These are phyloP conservation scores for Microbotryum lychnidis-dioicae DNA, from an alignment of 1,284 basidiomycete species.

Conservation along the genomic window DNA sequence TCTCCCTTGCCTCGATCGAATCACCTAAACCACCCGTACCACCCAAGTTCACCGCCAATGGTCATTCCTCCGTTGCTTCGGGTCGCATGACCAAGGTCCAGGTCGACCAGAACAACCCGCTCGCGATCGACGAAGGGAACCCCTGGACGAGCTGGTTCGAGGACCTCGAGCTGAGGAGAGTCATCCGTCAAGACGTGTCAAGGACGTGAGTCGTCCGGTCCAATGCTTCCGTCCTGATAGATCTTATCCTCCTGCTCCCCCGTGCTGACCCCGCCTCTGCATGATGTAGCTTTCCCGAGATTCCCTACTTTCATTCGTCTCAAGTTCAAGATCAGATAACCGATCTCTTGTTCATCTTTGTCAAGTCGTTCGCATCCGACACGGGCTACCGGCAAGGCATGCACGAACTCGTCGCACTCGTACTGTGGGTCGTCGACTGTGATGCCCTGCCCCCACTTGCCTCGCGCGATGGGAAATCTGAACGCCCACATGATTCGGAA, in stretches of 20 bases:
- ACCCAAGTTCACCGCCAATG: neutral
- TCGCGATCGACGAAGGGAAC: conserved; percentile 79
- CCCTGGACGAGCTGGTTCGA: conserved; percentile 90
- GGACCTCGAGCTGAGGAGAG: conserved; percentile 72
- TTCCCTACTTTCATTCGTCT: conserved; percentile 69
- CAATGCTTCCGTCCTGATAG: too few relatives aligned
- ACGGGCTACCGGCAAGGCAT: conserved; percentile 90
- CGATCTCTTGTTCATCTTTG: conserved; percentile 74
- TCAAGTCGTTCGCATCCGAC: conserved; percentile 57
- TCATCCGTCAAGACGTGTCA: conserved; percentile 83
- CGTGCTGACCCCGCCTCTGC: neutral
- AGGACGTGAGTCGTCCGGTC: conserved; percentile 57
- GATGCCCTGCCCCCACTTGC: conserved; percentile 53
- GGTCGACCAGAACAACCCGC: conserved; percentile 68
- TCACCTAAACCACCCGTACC: neutral
- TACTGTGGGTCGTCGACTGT: conserved; percentile 70
- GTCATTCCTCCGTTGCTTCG: neutral
- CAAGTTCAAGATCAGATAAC: conserved; percentile 69
- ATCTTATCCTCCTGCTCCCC: neutral
- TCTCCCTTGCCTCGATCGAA: too few relatives aligned
- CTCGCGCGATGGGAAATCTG: conserved; percentile 40
- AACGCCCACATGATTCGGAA: conserved; percentile 1
- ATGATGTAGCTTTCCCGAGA: conserved; percentile 68
- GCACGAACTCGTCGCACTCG: conserved; percentile 83
- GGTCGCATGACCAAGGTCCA: conserved; percentile 7